Percentiles rank a stretch among this genome's conserved stretches.
These are phyloP conservation scores for Acanthamoeba culbertsoni DNA, from an alignment of 208 protist genomes.

Conservation along the genomic window DNA sequence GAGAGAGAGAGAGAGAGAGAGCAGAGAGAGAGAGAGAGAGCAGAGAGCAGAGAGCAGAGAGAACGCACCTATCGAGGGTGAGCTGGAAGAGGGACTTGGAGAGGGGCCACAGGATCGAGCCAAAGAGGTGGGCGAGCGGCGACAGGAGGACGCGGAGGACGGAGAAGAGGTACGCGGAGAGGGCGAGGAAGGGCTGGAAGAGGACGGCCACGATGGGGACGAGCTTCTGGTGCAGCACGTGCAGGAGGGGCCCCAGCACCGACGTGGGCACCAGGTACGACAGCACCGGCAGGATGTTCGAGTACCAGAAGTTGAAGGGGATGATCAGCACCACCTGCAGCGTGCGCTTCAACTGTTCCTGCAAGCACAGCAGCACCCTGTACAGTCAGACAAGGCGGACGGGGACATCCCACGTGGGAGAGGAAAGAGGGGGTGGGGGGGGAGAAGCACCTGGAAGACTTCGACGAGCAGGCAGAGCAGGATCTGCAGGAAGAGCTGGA, in stretches of 20 bases:
- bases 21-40: background rate
- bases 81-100: background rate
- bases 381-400: too few species aligned
- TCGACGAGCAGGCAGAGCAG: slow-evolving; percentile 35
- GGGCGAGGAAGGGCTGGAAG: background rate
- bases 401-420: too few species aligned
- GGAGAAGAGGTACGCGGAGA: background rate
- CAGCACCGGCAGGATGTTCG: slow-evolving; percentile 30
- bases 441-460: background rate
- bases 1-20: background rate
- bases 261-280: slow-evolving; percentile 27
- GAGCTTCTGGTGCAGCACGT: slow-evolving; percentile 23
- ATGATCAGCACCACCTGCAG: slow-evolving; percentile 19
- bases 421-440: background rate
- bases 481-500: slow-evolving; percentile 36
- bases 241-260: background rate
- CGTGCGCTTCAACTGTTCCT: slow-evolving; percentile 18
- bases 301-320: slow-evolving; percentile 32
- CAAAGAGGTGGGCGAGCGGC: slow-evolving; percentile 1
- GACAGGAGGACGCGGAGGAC: background rate
- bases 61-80: background rate
- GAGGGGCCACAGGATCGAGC: background rate
- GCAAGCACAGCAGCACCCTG: too few species aligned
- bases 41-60: background rate
- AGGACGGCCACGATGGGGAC: background rate